Conservation (phyloP, 1,139 yeast species). For the Yamadazyma siamensis region DNA sequence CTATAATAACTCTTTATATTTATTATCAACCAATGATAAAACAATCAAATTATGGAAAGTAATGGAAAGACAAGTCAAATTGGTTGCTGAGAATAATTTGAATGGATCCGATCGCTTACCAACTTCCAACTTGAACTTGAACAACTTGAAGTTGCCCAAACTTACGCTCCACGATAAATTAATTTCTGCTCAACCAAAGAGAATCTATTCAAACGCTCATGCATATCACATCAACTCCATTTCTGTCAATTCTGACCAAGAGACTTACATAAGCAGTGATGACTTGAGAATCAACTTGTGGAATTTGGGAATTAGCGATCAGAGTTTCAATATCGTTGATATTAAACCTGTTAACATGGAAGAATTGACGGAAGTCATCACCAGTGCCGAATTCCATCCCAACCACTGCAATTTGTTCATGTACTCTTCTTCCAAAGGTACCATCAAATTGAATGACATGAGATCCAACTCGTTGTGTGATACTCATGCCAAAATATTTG, state of each 20-base stretch:
- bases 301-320: constrained; percentile 94
- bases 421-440: constrained; percentile 97
- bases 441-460: constrained; percentile 95
- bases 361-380: constrained; percentile 95
- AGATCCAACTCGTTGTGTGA: constrained; percentile 94
- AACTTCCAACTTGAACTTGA: constrained; percentile 16
- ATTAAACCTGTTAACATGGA: constrained; percentile 99
- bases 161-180: constrained; percentile 90
- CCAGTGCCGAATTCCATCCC: constrained; percentile 98
- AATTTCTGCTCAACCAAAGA: constrained; percentile 91
- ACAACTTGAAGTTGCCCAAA: constrained; percentile 72
- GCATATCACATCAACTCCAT: constrained; percentile 97
- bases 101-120: constrained; percentile 37
- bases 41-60: constrained; percentile 97
- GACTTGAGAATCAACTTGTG: constrained; percentile 94
- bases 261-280: constrained; percentile 90
- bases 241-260: constrained; percentile 92
- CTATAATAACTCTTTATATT: constrained; percentile 81
- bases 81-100: constrained; percentile 88
- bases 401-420: constrained; percentile 86
- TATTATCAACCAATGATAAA: constrained; percentile 92
- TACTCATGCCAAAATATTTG: constrained; percentile 81
- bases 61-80: constrained; percentile 85
- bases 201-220: constrained; percentile 92
- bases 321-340: constrained; percentile 94